Conservation (phyloP, 2,329 filamentous ascomycete species). For the Cercospora nicotianae region DNA sequence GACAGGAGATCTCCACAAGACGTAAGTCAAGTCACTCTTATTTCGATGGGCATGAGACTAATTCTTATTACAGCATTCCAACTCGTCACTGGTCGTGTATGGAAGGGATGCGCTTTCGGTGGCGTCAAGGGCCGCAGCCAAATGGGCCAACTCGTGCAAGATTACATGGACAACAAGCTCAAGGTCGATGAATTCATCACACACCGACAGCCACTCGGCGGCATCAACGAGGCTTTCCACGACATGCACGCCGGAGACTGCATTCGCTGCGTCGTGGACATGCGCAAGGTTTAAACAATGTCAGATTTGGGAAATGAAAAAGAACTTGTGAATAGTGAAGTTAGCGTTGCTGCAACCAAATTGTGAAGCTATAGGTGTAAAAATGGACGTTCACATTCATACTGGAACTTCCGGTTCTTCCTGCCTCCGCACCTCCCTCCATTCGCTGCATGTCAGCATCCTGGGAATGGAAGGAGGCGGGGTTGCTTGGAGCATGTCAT, state of each 20-base stretch:
- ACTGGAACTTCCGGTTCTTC: not conserved
- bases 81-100: conserved; percentile 94
- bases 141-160: conserved; percentile 79
- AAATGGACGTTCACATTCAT: not conserved
- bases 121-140: conserved; percentile 97
- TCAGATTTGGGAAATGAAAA: not conserved
- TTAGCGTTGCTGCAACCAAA: conserved; percentile 7
- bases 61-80: conserved; percentile 72
- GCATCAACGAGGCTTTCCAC: conserved; percentile 88
- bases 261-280: conserved; percentile 87
- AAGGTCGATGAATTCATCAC: conserved; percentile 99
- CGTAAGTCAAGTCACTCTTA: conserved; percentile 61
- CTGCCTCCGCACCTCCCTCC: not conserved
- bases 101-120: conserved; percentile 97
- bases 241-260: conserved; percentile 97
- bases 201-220: conserved; percentile 76
- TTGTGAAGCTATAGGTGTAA: not conserved
- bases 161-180: conserved; percentile 85
- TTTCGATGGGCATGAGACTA: conserved; percentile 5
- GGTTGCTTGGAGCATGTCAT: not conserved
- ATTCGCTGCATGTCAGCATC: not conserved
- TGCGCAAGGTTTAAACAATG: conserved; percentile 43
- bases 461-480: not conserved
- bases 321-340: not conserved
- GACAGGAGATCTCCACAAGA: conserved; percentile 90